Base-by-base conservation (phyloP, 768 basidiomycete genomes). In the Cystoderma amianthinum region DNA sequence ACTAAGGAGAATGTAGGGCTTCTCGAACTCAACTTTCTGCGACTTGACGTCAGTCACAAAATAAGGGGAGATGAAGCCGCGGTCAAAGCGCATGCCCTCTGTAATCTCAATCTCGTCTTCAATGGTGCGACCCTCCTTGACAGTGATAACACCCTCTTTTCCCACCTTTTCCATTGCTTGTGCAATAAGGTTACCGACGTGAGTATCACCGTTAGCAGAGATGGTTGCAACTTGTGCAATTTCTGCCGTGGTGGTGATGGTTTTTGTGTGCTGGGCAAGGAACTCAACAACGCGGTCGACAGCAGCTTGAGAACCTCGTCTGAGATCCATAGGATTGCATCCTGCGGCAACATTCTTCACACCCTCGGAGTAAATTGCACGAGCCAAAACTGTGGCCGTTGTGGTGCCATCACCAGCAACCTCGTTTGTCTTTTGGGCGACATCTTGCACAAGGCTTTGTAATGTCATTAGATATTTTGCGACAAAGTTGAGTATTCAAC, bases 131-230 rank as follows among this genome's bases (percentile, higher is more conserved):
- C 95, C 95, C 64, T 99, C 95, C 74, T 98, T 99, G 62, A 99
- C 94, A 38, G 95, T 98, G 72, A 99, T 98, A 57, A 98, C 95
- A 61, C 95, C 95, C 68, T 99, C 95, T 72, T 95, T 96, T 60
- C 95, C 95, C 46, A 98, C 95, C 64, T 96, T 96, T 68, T 98
- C 95, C 95, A 97, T 99, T 1, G 95, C 95, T 58, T 91, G 90
- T 4, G 95, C 94, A 62, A 97, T 98, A 56, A 99, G 77, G 59
- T 83, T 82, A 34, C 95, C 94, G 47, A 99, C 74, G 58, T 97
- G 93, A 1, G 64, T 72, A 66, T 98, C 95, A 24, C 78, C 73
- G 43, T 79, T 79, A 9, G 88, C 80, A 18, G 82, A 85, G 62
- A 96, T 95, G 51, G 94, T 97, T n/a, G 94, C 94, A 48, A 98